Evolutionary conservation across 2,329 filamentous ascomycete genomes (phyloP), one percentile per base, ranked within the genome.

Genomic region (Colletotrichum plurivorum): DNA sequence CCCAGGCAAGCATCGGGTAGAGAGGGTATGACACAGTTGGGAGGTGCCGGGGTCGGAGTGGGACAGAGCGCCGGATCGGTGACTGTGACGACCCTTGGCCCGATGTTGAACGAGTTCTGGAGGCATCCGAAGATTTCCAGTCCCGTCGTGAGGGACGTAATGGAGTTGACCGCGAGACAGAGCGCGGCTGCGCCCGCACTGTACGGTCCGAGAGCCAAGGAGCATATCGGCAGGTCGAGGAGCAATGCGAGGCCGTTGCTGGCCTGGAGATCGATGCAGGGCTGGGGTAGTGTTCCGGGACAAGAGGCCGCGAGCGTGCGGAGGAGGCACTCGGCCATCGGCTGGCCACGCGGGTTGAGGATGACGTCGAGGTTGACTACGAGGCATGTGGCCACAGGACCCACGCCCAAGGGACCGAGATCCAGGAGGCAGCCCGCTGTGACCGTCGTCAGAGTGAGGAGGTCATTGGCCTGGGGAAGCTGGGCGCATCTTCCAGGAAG

Each of bases 171-270:
- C 5, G 45, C 31, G 15, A 71, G 59, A 31, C 69, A 72, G 1
- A 52, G 58, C 2, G 60, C 59, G 2, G 54, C 39, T 4, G 56
- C 63, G 12, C 62, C 67, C 18, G 31, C 45, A n/a, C 39, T 63
- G 46, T 53, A 69, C 5, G 46, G 63, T 16, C 72, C 71, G 5
- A 73, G 69, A 13, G 71, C 67, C 13, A 41, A 13, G 4, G 48
- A 67, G 64, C 72, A 72, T 6, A 61, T 39, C 3, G 69, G 66
- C n/a, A 73, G 27, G 5, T 65, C 53, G 13, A 58, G 36, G 9
- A 66, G 5, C 13, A 72, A 61, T 1, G 63, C 66, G 18, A 73
- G 45, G 8, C 69, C 71, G 39, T 57, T 55, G 9, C 49, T 18
- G 16, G 25, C 45, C 9, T 18, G 57, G 3, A 73, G 58, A 3